Percentiles rank a stretch among this genome's conserved stretches.
Evolutionary conservation across 2,329 filamentous ascomycete species (phyloP).

Genomic region (Scytalidium sp.): DNA sequence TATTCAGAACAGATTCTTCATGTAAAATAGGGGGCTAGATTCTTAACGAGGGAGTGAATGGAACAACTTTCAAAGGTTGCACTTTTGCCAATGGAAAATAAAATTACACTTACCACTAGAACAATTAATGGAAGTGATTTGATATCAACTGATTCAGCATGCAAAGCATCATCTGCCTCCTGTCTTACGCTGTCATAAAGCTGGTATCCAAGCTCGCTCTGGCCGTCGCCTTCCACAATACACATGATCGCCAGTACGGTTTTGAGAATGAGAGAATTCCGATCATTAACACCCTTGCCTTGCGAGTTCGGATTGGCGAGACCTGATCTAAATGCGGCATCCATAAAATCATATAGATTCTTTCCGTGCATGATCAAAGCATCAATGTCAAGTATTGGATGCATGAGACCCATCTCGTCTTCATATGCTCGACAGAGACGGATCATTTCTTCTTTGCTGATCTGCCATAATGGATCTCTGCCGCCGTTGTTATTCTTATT

Average conservation of each 20-base stretch:
- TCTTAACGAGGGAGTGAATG: neutral
- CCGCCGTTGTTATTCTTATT: constrained; percentile 21
- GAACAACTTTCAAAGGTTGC: too few species aligned
- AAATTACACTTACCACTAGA: constrained; percentile 46
- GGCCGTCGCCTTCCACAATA: constrained; percentile 55
- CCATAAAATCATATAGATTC: constrained; percentile 69
- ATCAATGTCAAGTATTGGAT: constrained; percentile 77
- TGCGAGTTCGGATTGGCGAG: constrained; percentile 47
- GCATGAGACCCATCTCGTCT: constrained; percentile 91
- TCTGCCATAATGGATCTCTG: constrained; percentile 77
- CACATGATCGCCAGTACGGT: constrained; percentile 64
- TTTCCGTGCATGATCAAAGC: constrained; percentile 68
- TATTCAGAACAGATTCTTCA: constrained; percentile 37
- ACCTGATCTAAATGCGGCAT: constrained; percentile 58
- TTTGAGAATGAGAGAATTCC: constrained; percentile 71
- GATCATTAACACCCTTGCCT: constrained; percentile 47
- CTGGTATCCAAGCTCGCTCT: constrained; percentile 53
- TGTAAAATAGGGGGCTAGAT: too few species aligned
- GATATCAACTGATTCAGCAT: constrained; percentile 49
- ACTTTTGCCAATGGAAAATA: constrained; percentile 19
- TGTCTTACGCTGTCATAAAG: constrained; percentile 61
- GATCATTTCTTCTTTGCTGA: constrained; percentile 75
- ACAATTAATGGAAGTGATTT: constrained; percentile 57
- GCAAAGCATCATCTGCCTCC: constrained; percentile 62
- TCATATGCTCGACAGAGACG: constrained; percentile 78